phyloP scores from a whole-genome alignment of 192 early-diverging fungal genomes.

The Coemansia sp. region DNA sequence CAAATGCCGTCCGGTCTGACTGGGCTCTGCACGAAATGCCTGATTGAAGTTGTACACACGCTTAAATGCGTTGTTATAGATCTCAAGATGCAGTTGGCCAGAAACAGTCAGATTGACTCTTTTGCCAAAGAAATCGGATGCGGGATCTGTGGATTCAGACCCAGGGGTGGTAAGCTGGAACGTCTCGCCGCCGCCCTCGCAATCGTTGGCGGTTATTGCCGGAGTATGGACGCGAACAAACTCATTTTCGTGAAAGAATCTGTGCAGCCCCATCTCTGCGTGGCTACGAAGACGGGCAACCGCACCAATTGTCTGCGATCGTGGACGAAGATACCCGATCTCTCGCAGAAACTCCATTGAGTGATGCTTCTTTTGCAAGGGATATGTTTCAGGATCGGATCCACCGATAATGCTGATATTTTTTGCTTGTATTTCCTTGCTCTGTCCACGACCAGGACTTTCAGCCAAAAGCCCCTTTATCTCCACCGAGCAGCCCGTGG shows the following conservation, averaged over 20 bases:
- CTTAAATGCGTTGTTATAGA: slow-evolving; percentile 66
- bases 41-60: slow-evolving; percentile 82
- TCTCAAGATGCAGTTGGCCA: slow-evolving; percentile 83
- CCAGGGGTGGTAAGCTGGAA: slow-evolving; percentile 56
- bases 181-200: slow-evolving; percentile 87
- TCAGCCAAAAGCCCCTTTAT: slow-evolving; percentile 66
- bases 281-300: slow-evolving; percentile 70
- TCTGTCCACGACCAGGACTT: slow-evolving; percentile 71
- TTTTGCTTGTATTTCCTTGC: slow-evolving; percentile 65
- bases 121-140: slow-evolving; percentile 68
- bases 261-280: slow-evolving; percentile 66
- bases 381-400: slow-evolving; percentile 66
- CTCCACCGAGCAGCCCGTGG: slow-evolving; percentile 72
- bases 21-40: slow-evolving; percentile 82
- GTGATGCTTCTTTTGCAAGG: slow-evolving; percentile 83
- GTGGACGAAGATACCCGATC: slow-evolving; percentile 71
- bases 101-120: slow-evolving; percentile 82
- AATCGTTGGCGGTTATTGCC: slow-evolving; percentile 79
- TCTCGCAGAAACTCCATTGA: slow-evolving; percentile 76
- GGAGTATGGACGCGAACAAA: slow-evolving; percentile 81
- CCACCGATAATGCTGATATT: slow-evolving; percentile 25
- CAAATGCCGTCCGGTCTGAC: slow-evolving; percentile 77
- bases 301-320: slow-evolving; percentile 73
- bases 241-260: slow-evolving; percentile 70
- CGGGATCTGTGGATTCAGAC: slow-evolving; percentile 6